A percentile compares a stretch with the other conserved stretches of the same genome.
These are phyloP conservation scores for Oryza australiensis DNA, from an alignment of 176 grass and related monocot genomes.

Conservation along the genomic window DNA sequence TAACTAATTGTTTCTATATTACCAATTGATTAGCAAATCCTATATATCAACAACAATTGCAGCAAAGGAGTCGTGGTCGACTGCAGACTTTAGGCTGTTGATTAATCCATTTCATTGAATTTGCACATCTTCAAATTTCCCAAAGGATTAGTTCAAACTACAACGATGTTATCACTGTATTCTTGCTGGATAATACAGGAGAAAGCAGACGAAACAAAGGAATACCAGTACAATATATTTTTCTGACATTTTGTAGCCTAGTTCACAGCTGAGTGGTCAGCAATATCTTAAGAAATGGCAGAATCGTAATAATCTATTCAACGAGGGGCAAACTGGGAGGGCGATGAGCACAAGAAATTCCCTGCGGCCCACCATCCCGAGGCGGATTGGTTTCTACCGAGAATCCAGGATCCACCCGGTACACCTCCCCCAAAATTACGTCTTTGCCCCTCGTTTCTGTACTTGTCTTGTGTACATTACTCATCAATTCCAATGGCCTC, in stretches of 20 bases:
- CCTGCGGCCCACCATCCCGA: slow-evolving; percentile 18
- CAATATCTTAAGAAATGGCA: background rate
- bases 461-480: background rate
- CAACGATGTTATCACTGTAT: background rate
- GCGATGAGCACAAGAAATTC: background rate
- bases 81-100: background rate
- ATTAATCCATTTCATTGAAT: background rate
- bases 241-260: background rate
- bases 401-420: background rate
- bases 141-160: background rate
- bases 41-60: too few species aligned
- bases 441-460: background rate
- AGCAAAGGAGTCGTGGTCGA: too few species aligned
- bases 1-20: too few species aligned
- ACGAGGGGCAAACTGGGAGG: background rate
- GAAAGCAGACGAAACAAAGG: background rate
- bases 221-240: background rate
- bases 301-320: background rate
- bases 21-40: too few species aligned
- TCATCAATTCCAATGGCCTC: background rate
- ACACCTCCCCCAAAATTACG: background rate
- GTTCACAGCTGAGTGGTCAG: background rate
- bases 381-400: background rate
- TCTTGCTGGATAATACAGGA: background rate
- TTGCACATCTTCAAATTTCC: background rate